Evolutionary conservation across 192 early-diverging fungal species (phyloP).

Genomic region (Powellomyces hirtus): DNA sequence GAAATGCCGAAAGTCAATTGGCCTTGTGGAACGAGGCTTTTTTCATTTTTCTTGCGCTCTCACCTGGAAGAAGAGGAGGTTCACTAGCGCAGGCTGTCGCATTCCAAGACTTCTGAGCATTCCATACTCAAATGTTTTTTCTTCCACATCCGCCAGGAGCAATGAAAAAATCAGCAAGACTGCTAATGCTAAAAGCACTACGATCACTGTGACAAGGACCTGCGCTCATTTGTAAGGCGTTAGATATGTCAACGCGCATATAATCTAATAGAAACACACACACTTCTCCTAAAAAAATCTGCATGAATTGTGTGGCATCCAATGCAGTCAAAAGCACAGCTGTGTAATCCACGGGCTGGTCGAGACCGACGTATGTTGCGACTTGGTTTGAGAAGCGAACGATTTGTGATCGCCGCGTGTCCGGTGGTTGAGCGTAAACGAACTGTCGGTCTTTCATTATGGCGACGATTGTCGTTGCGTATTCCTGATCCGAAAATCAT

Average conservation of each 20-base stretch:
- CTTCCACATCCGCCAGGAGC: conserved; percentile 34
- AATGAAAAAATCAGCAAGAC: conserved; percentile 38
- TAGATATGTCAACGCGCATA: too few species aligned
- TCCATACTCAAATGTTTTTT: conserved; percentile 42
- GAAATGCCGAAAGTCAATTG: background rate
- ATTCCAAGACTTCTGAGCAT: conserved; percentile 35
- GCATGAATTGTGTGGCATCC: conserved; percentile 27
- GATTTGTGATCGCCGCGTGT: conserved; percentile 7
- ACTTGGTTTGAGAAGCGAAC: conserved; percentile 29
- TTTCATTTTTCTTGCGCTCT: too few species aligned
- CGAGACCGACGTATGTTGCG: conserved; percentile 8
- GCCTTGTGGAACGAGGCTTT: background rate
- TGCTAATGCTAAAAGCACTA: conserved; percentile 22
- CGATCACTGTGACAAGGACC: conserved; percentile 30
- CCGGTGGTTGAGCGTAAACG: conserved; percentile 9
- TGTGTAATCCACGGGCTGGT: conserved; percentile 12
- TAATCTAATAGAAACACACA: background rate
- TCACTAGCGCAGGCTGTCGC: conserved; percentile 22
- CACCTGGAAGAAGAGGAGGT: conserved; percentile 32
- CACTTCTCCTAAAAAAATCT: conserved; percentile 29
- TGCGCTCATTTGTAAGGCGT: background rate
- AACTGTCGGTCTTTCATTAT: conserved; percentile 14
- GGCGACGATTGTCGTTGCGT: conserved; percentile 21
- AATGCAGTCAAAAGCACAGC: conserved; percentile 23
- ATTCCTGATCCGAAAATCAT: too few species aligned